Evolutionary conservation across 2,329 filamentous ascomycete genomes (phyloP).

Genomic region (Tolypocladium ophioglossoides): DNA sequence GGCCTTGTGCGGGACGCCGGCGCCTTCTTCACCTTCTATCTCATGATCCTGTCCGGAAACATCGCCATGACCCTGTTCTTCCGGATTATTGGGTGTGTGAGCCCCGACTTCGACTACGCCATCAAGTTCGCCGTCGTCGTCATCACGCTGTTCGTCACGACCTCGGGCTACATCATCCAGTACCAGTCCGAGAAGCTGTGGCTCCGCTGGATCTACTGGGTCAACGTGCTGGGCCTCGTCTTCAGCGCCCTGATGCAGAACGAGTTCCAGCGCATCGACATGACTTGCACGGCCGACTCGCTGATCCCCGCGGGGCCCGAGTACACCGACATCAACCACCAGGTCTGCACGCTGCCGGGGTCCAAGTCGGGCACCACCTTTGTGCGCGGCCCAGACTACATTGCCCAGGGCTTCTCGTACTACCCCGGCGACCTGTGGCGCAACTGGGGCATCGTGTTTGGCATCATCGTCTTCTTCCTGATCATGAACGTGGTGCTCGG

Average conservation of each 20-base stretch:
- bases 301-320: conserved; percentile 61
- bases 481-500: conserved; percentile 66
- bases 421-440: conserved; percentile 60
- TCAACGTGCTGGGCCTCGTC: conserved; percentile 63
- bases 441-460: conserved; percentile 72
- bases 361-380: conserved; percentile 52
- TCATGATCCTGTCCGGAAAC: conserved; percentile 59
- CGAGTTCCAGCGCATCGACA: conserved; percentile 60
- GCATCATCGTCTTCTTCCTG: conserved; percentile 66
- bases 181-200: conserved; percentile 65
- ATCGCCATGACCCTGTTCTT: conserved; percentile 70
- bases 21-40: conserved; percentile 67
- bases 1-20: conserved; percentile 58
- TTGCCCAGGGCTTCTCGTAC: conserved; percentile 60
- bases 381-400: conserved; percentile 59
- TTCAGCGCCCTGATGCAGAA: conserved; percentile 80
- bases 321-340: conserved; percentile 61
- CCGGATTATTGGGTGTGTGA: conserved; percentile 62
- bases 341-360: conserved; percentile 73
- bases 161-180: conserved; percentile 75
- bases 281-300: conserved; percentile 58
- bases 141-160: conserved; percentile 74
- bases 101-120: conserved; percentile 75
- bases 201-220: conserved; percentile 71
- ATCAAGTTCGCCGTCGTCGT: conserved; percentile 72